These are phyloP conservation scores for Myxozyma mucilagina DNA, from an alignment of 805 yeast genomes.

Conservation along the genomic window DNA sequence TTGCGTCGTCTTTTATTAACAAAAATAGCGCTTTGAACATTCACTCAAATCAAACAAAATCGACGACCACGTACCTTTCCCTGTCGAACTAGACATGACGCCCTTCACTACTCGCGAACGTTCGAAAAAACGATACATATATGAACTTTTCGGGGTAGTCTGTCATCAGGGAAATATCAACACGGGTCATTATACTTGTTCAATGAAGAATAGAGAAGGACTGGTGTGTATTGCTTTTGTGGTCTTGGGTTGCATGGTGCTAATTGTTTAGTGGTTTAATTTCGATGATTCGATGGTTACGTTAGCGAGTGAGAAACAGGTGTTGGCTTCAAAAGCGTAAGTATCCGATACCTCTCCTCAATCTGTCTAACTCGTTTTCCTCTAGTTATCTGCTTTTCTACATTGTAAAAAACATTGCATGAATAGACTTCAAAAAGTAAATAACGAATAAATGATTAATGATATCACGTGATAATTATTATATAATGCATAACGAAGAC, in stretches of 20 bases:
- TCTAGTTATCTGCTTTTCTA: constrained; percentile 29
- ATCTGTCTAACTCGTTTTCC: neutral
- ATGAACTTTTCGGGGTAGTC: constrained; percentile 83
- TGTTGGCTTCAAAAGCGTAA: constrained; percentile 73
- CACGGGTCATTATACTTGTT: constrained; percentile 91
- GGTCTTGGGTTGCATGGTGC: constrained; percentile 20
- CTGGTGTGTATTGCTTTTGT: constrained; percentile 26
- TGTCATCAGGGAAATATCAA: constrained; percentile 91
- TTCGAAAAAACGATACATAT: constrained; percentile 46
- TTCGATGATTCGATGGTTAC: constrained; percentile 88
- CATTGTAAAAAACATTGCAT: constrained; percentile 25
- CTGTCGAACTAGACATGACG: constrained; percentile 69
- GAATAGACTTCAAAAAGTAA: neutral
- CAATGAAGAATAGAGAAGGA: constrained; percentile 68
- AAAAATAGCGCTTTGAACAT: constrained; percentile 54
- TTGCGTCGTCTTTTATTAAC: neutral
- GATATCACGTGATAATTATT: neutral
- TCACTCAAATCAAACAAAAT: constrained; percentile 61
- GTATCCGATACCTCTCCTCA: constrained; percentile 38
- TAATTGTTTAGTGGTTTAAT: constrained; percentile 64
- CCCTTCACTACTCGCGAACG: constrained; percentile 47
- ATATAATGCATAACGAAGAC: too few species aligned
- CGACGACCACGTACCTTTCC: constrained; percentile 72
- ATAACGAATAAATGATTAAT: neutral
- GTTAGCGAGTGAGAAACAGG: constrained; percentile 62